These are phyloP conservation scores for Podospora tetraspora DNA, from an alignment of 495 filamentous ascomycete species.

Conservation along the genomic window DNA sequence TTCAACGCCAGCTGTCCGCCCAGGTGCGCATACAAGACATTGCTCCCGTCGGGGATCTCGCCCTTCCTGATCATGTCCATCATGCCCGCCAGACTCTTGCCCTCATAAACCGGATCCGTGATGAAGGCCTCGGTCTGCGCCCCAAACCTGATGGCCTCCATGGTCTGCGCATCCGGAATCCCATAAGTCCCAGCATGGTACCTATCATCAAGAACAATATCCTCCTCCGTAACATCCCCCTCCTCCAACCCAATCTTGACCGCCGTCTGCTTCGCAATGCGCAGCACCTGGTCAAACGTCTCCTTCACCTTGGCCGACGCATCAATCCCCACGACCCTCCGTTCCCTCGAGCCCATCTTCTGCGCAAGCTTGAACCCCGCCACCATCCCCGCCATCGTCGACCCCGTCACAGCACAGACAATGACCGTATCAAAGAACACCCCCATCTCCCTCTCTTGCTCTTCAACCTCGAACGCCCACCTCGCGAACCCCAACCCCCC, in stretches of 20 bases:
- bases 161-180: constrained; percentile 50
- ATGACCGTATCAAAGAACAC: constrained; percentile 57
- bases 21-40: constrained; percentile 59
- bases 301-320: constrained; percentile 52
- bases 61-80: constrained; percentile 55
- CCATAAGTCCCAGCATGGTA: constrained; percentile 60
- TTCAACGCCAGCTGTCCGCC: constrained; percentile 60
- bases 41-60: constrained; percentile 48
- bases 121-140: constrained; percentile 60
- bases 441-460: constrained; percentile 53
- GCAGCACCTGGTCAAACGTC: constrained; percentile 52
- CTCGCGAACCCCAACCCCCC: constrained; percentile 60
- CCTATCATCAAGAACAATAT: constrained; percentile 55
- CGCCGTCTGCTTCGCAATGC: constrained; percentile 56
- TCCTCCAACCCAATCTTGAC: constrained; percentile 50
- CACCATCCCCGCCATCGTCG: constrained; percentile 58
- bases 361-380: constrained; percentile 58
- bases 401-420: constrained; percentile 59
- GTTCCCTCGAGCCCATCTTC: constrained; percentile 33
- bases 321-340: constrained; percentile 57
- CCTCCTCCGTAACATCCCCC: constrained; percentile 49
- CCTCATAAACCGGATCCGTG: constrained; percentile 64
- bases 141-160: constrained; percentile 56
- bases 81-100: constrained; percentile 62
- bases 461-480: constrained; percentile 57